A percentile compares a stretch with the other conserved stretches of the same genome.
Evolutionary conservation across 2,329 filamentous ascomycete species (phyloP).

Genomic region (Pseudopithomyces maydicus): DNA sequence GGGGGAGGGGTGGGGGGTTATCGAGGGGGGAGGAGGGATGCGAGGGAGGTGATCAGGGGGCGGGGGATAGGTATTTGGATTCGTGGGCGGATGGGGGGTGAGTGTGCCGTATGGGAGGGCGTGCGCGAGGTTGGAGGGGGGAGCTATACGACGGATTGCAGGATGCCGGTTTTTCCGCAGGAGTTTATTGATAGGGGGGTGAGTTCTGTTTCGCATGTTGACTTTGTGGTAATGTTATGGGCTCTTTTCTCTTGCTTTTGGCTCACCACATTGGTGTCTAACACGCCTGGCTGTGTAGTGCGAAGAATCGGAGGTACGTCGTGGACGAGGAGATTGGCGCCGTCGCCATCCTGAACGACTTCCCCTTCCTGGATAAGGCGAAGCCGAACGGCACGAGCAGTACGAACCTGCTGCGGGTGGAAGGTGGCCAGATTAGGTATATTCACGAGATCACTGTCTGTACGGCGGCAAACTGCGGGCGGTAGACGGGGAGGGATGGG

Average conservation of each 20-base stretch:
- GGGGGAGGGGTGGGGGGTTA: slow-evolving; percentile 20
- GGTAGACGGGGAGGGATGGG: slow-evolving; percentile 9
- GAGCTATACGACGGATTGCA: slow-evolving; percentile 28
- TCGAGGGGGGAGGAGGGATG: slow-evolving; percentile 19
- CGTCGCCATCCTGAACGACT: slow-evolving; percentile 30
- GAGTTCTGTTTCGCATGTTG: too few relatives aligned
- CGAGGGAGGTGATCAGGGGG: slow-evolving; percentile 22
- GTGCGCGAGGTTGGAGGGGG: slow-evolving; percentile 34
- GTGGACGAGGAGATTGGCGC: slow-evolving; percentile 30
- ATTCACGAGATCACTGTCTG: slow-evolving; percentile 34
- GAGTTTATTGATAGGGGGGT: slow-evolving; percentile 14
- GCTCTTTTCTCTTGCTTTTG: not conserved
- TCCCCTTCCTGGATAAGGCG: slow-evolving; percentile 32
- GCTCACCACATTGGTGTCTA: not conserved
- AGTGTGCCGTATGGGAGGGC: slow-evolving; percentile 31
- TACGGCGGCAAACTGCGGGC: slow-evolving; percentile 25
- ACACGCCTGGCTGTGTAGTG: not conserved
- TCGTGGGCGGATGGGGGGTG: slow-evolving; percentile 27
- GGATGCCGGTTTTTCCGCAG: slow-evolving; percentile 30
- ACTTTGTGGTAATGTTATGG: too few relatives aligned
- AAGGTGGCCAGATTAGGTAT: slow-evolving; percentile 29
- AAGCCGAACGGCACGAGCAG: slow-evolving; percentile 30
- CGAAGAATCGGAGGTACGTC: slow-evolving; percentile 26
- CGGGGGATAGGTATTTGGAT: slow-evolving; percentile 31
- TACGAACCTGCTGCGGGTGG: slow-evolving; percentile 28